Percentiles rank a stretch among this genome's conserved stretches.
These are phyloP conservation scores for Fagus sylvatica DNA, from an alignment of 306 rosid genomes.

Conservation along the genomic window DNA sequence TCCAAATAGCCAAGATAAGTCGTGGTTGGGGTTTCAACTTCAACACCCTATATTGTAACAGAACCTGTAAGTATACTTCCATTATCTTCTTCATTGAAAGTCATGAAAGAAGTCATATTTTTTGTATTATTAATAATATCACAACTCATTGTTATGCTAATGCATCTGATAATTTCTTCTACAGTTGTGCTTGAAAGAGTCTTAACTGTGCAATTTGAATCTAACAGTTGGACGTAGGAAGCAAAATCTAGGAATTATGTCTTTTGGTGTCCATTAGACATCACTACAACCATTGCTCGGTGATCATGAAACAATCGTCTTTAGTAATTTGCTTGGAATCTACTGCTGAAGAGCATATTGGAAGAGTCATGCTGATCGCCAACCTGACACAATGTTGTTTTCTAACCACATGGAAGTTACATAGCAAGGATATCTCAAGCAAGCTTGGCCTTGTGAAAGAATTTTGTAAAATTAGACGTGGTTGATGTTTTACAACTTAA, in stretches of 20 bases:
- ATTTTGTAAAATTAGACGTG: slow-evolving; percentile 15
- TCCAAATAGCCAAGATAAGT: slow-evolving; percentile 15
- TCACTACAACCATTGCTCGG: background rate
- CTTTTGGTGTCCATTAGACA: background rate
- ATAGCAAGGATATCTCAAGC: background rate
- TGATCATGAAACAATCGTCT: background rate
- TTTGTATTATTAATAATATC: background rate
- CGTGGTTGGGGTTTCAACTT: slow-evolving; percentile 19
- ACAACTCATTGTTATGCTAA: background rate
- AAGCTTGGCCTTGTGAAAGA: slow-evolving; percentile 1
- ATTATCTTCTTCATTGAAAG: background rate
- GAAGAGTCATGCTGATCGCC: slow-evolving; percentile 9
- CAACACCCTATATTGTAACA: background rate
- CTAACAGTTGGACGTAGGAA: background rate
- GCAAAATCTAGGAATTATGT: background rate
- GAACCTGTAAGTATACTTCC: background rate
- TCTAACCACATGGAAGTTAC: background rate
- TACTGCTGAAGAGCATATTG: background rate
- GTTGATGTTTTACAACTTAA: background rate
- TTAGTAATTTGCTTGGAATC: background rate
- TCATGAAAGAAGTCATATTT: background rate
- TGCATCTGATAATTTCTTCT: slow-evolving; percentile 15
- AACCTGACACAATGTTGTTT: background rate
- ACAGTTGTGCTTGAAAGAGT: background rate
- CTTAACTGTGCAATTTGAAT: background rate